These are phyloP conservation scores for Cystobasidium sp. DNA, from an alignment of 1,284 basidiomycete genomes.

Conservation along the genomic window DNA sequence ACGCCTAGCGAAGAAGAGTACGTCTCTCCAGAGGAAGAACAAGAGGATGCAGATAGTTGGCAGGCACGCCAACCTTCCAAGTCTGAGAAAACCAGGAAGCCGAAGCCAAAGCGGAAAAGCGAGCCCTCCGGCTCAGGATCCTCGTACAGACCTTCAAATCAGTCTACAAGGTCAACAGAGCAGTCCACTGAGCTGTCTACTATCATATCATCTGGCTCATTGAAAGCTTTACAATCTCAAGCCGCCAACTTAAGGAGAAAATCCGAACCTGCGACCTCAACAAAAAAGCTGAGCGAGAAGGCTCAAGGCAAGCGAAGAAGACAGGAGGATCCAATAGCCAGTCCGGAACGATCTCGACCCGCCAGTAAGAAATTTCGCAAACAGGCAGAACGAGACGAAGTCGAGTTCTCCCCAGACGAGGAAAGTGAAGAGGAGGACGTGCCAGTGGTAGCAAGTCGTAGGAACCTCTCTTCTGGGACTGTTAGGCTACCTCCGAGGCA, in stretches of 20 bases:
- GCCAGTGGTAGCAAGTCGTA: background rate
- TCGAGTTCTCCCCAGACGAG: background rate
- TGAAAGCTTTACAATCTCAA: constrained; percentile 7
- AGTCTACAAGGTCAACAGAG: background rate
- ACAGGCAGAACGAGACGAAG: background rate
- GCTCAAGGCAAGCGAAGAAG: background rate
- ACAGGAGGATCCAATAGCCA: background rate
- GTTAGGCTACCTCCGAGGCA: too few species aligned
- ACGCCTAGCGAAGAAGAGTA: constrained; percentile 17
- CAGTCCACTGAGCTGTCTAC: constrained; percentile 1
- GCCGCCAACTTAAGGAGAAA: background rate
- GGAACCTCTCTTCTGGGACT: background rate
- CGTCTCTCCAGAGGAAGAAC: constrained; percentile 10
- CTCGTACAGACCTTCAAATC: background rate
- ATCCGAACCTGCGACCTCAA: too few species aligned
- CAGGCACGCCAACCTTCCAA: background rate
- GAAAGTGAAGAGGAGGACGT: background rate
- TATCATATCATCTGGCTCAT: background rate
- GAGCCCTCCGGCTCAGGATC: background rate
- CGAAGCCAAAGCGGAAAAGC: background rate
- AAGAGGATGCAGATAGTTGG: background rate
- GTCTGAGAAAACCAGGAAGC: background rate
- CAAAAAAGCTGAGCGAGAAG: too few species aligned
- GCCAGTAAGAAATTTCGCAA: background rate
- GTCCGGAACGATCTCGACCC: background rate